Percentiles rank a stretch among this genome's conserved stretches.
Evolutionary conservation across 805 yeast species (phyloP).

Genomic region (Kluyveromyces wickerhamii): DNA sequence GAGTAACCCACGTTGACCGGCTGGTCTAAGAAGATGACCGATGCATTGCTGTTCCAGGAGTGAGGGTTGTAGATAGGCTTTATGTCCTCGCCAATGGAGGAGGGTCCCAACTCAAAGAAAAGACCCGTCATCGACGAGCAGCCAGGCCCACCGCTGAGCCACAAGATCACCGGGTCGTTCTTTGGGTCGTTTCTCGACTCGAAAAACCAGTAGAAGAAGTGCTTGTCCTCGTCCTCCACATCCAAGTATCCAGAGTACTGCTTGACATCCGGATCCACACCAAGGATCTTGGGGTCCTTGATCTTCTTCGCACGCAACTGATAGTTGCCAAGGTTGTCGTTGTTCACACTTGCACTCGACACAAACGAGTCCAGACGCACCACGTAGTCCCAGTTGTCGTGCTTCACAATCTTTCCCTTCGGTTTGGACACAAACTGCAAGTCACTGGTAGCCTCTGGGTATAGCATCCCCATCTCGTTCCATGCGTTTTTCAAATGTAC

Average conservation of each 20-base stretch:
- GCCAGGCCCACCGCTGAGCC: constrained; percentile 96
- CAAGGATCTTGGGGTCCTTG: constrained; percentile 53
- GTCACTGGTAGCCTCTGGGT: constrained; percentile 46
- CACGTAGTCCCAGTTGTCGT: constrained; percentile 24
- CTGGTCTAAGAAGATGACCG: constrained; percentile 80
- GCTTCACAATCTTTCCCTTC: constrained; percentile 26
- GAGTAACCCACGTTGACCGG: constrained; percentile 83
- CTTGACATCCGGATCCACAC: constrained; percentile 65
- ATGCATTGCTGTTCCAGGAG: constrained; percentile 81
- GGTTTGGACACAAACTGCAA: constrained; percentile 47
- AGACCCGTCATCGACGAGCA: constrained; percentile 84
- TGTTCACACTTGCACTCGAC: constrained; percentile 21
- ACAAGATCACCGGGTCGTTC: constrained; percentile 75
- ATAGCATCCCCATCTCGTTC: constrained; percentile 54
- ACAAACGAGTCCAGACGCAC: constrained; percentile 30
- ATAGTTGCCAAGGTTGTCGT: constrained; percentile 38
- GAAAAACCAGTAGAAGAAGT: constrained; percentile 77
- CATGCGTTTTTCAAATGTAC: constrained; percentile 44
- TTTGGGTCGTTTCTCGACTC: constrained; percentile 85
- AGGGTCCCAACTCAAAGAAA: constrained; percentile 81
- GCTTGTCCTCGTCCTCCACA: constrained; percentile 75
- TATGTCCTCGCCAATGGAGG: constrained; percentile 52
- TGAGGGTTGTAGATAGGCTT: constrained; percentile 64
- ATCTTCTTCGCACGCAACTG: constrained; percentile 52
- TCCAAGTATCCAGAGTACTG: constrained; percentile 86